Percentiles rank a stretch among this genome's conserved stretches.
Conservation (phyloP, 2,329 filamentous ascomycete genomes). For the Exophiala aquamarina region DNA sequence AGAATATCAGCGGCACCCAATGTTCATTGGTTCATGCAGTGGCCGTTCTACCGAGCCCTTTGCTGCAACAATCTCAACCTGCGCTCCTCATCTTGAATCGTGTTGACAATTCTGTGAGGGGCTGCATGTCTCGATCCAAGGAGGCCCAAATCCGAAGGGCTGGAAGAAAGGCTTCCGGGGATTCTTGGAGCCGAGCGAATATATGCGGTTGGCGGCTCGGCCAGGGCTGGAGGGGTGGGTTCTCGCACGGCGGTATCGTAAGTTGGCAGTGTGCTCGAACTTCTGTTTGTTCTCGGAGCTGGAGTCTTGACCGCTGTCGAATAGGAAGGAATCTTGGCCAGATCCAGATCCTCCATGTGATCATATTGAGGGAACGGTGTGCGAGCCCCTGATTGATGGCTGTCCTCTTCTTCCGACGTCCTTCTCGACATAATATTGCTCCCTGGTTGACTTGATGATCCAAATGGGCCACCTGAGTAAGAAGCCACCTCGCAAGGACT, state of each 20-base stretch:
- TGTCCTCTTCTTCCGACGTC: conserved; percentile 47
- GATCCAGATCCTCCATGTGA: conserved; percentile 63
- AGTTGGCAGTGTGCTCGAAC: conserved; percentile 54
- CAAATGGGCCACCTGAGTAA: conserved; percentile 6
- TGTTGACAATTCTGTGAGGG: conserved; percentile 26
- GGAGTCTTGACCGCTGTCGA: conserved; percentile 69
- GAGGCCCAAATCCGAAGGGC: conserved; percentile 24
- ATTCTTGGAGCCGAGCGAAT: conserved; percentile 37
- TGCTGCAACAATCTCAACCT: conserved; percentile 42
- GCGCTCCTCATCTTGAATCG: conserved; percentile 39
- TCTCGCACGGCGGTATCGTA: conserved; percentile 57
- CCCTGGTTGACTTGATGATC: conserved; percentile 15
- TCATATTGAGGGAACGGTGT: conserved; percentile 47
- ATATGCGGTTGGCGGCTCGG: conserved; percentile 41
- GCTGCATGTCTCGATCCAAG: conserved; percentile 31
- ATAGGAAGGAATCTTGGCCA: conserved; percentile 76
- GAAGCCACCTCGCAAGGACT: conserved; percentile 15
- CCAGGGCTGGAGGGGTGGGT: conserved; percentile 30
- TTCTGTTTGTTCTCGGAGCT: conserved; percentile 52
- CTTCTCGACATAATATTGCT: conserved; percentile 41
- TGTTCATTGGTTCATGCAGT: too few species aligned
- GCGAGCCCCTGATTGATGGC: conserved; percentile 43
- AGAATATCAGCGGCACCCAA: too few species aligned
- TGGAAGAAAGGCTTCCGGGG: conserved; percentile 32
- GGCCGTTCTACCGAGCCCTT: conserved; percentile 32